Evolutionary conservation across 805 yeast genomes (phyloP), one percentile per base, ranked within the genome.

Genomic region (Zygosaccharomyces bailii): DNA sequence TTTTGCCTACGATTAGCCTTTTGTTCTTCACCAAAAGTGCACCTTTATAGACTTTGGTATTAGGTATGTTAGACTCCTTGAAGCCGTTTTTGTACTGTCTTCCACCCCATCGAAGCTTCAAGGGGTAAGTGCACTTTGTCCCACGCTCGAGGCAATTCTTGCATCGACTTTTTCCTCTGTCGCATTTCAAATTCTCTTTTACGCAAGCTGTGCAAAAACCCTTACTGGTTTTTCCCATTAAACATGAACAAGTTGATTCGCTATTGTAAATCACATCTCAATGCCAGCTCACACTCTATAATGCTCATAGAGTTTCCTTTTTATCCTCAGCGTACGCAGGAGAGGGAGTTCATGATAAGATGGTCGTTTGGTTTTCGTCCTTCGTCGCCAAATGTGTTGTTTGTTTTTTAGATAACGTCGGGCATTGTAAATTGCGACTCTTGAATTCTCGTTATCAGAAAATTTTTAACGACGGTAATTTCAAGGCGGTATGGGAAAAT

Each of bases 141-240:
- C 65, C 61, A 2, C 72, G 61, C 48, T 75, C 78, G 1, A 56
- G 32, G 57, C 95, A 85, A 45, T 74, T 70, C 0, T 73, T 54
- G 54, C 95, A 85, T 0, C 55, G 48, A 0, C 93, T 93, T 55
- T 80, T 81, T 14, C 42, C 49, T 58, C 84, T 91, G 53, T 81
- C 83, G 56, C 95, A 85, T 60, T 84, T 82, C 27, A 80, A 72
- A 55, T 81, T 82, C 24, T 76, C 64, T 36, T 72, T 67, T 55
- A 80, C 80, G 60, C 89, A 82, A 29, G 40, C 32, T 5, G 40
- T 25, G 17, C 40, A 37, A 16, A 37, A 37, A 9, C 40, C 40
- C 20, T 37, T 37, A 11, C 23, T 16, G 25, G 24, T 37, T 20
- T 37, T 37, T 9, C 23, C 16, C 40, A 37, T 37, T 5, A 21